Evolutionary conservation across 768 basidiomycete genomes (phyloP), one percentile per base, ranked within the genome.

Genomic region (Boletus subcaerulescens): DNA sequence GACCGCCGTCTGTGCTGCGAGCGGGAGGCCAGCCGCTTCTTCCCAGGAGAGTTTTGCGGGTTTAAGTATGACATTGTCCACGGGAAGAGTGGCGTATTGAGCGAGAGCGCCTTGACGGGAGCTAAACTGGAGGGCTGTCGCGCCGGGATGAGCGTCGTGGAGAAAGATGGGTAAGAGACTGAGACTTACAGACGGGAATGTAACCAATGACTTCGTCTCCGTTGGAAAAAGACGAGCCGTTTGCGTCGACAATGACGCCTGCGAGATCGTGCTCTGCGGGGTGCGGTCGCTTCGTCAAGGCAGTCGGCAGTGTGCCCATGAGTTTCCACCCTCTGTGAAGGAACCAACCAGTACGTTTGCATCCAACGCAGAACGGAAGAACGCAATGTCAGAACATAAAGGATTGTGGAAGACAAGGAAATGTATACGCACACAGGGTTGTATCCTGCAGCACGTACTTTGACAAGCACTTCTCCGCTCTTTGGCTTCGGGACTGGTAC

Each of bases 151-250:
- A 52, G 42, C 20, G 15, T 32, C 0, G 6, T 4, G 3, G 15
- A 10, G 33, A 35, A 35, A 4, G 9, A 35, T 9, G 8, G 31
- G 18, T 5, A 8, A 22, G 31, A 15, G 15, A 11, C 10, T 24
- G 14, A 24, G 18, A 65, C 74, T 31, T 40, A 76, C 78, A 20
- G 3, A 74, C 58, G 2, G 77, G 65, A 10, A 82, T 74, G 48
- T 73, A 76, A 0, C 87, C 90, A 62, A 82, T 84, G 4, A 92
- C 81, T 41, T 79, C 74, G 56, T 91, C 85, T 1, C 89, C 89
- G 3, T 70, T 65, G 3, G 73, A 69, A 61, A 86, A 83, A 7
- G 73, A 72, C 0, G 81, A 75, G 18, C 74, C 78, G 57, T 83
- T 83, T 1, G 76, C 68, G 53, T 82, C 78, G 15, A 79, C 82